A percentile compares a stretch with the other conserved stretches of the same genome.
phyloP scores from a whole-genome alignment of 2,329 filamentous ascomycete genomes.

The Didymella segeticola region DNA sequence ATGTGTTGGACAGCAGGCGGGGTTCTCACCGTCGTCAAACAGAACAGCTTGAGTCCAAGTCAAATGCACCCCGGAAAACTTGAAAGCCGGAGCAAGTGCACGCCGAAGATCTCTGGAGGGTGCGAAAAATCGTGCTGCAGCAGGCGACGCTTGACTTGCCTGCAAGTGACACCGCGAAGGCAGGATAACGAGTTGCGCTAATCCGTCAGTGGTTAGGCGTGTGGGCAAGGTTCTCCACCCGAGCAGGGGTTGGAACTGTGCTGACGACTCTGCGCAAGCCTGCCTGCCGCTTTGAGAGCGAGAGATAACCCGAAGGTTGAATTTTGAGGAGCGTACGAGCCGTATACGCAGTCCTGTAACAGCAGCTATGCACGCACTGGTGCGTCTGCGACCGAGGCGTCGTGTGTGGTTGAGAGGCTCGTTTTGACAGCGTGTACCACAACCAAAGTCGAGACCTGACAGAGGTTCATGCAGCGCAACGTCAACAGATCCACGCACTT shows the following conservation, averaged over 20 bases:
- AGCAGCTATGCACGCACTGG: neutral
- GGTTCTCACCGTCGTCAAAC: slow-evolving; percentile 11
- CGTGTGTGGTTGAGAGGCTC: no score
- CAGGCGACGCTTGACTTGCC: slow-evolving; percentile 20
- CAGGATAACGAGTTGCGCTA: slow-evolving; percentile 14
- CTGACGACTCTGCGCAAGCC: slow-evolving; percentile 15
- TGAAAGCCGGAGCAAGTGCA: slow-evolving; percentile 15
- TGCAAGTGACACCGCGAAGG: slow-evolving; percentile 12
- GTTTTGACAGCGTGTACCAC: slow-evolving; percentile 9
- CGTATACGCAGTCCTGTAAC: neutral
- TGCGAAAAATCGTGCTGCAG: slow-evolving; percentile 20
- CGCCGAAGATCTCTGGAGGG: slow-evolving; percentile 23
- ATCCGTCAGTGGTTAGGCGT: neutral
- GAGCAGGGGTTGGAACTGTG: slow-evolving; percentile 8
- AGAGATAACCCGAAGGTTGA: slow-evolving; percentile 10
- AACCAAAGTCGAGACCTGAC: neutral
- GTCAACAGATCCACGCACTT: slow-evolving; percentile 1
- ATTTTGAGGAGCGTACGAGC: slow-evolving; percentile 4
- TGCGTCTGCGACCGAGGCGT: neutral
- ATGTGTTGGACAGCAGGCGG: slow-evolving; percentile 17
- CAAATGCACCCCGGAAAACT: slow-evolving; percentile 9
- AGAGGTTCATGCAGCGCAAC: slow-evolving; percentile 13
- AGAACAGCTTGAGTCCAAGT: slow-evolving; percentile 1
- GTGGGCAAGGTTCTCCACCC: slow-evolving; percentile 11
- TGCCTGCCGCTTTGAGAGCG: slow-evolving; percentile 17